Evolutionary conservation across 805 yeast species (phyloP).

Genomic region (Lipomyces spencermartinsiae): DNA sequence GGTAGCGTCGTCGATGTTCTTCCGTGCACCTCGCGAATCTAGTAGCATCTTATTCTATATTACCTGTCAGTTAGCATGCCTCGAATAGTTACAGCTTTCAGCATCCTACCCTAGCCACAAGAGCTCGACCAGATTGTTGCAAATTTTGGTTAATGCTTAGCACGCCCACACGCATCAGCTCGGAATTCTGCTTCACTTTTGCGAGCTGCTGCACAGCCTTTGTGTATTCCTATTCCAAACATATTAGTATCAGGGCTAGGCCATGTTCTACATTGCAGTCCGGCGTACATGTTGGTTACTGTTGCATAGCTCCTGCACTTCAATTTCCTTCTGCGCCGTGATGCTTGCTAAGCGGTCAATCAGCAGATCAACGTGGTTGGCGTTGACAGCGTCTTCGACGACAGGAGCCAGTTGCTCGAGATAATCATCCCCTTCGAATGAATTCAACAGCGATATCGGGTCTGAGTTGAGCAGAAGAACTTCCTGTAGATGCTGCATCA

Average conservation of each 20-base stretch:
- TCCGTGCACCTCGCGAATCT: slow-evolving; percentile 65
- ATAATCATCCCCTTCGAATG: slow-evolving; percentile 58
- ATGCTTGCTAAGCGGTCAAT: slow-evolving; percentile 61
- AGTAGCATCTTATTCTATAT: slow-evolving; percentile 61
- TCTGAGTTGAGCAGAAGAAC: slow-evolving; percentile 39
- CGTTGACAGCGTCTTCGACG: slow-evolving; percentile 64
- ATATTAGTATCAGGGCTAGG: neutral
- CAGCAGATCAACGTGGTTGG: slow-evolving; percentile 61
- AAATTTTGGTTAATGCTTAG: slow-evolving; percentile 62
- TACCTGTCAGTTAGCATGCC: slow-evolving; percentile 15
- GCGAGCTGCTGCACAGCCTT: slow-evolving; percentile 66
- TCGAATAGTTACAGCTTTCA: slow-evolving; percentile 26
- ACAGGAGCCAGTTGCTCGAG: slow-evolving; percentile 81
- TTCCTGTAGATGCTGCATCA: slow-evolving; percentile 37
- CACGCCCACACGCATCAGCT: slow-evolving; percentile 61
- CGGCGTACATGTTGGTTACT: slow-evolving; percentile 55
- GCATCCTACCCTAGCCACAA: slow-evolving; percentile 54
- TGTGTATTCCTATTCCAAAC: slow-evolving; percentile 45
- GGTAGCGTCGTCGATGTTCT: slow-evolving; percentile 74
- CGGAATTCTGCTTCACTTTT: slow-evolving; percentile 63
- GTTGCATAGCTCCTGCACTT: slow-evolving; percentile 66
- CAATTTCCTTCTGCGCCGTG: slow-evolving; percentile 65
- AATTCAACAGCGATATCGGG: slow-evolving; percentile 35
- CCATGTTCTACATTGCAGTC: neutral
- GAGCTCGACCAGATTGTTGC: slow-evolving; percentile 67